Conservation (phyloP, 495 filamentous ascomycete species). For the Aspergillus coremiiformis region DNA sequence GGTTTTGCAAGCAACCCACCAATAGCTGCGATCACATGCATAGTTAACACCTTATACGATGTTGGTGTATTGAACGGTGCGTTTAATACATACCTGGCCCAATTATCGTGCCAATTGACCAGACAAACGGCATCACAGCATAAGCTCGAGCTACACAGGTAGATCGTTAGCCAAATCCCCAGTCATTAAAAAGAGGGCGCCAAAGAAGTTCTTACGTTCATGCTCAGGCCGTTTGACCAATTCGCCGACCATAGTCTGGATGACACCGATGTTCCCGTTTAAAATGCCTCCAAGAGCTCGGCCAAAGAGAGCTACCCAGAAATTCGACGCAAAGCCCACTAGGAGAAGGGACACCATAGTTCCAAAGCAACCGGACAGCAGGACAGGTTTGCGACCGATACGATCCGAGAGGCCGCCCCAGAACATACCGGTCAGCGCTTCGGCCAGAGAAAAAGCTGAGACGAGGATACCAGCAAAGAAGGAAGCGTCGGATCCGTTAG, state of each 20-base stretch:
- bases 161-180: conserved; percentile 5
- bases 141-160: conserved; percentile 57
- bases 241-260: conserved; percentile 90
- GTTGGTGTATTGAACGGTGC: background rate
- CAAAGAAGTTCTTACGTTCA: conserved; percentile 58
- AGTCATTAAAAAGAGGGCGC: background rate
- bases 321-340: conserved; percentile 74
- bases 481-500: conserved; percentile 60
- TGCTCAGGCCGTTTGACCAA: conserved; percentile 70
- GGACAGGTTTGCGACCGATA: conserved; percentile 75
- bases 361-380: conserved; percentile 71
- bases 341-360: conserved; percentile 72
- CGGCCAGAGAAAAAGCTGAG: conserved; percentile 73
- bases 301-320: conserved; percentile 69
- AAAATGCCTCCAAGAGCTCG: conserved; percentile 70
- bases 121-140: conserved; percentile 82
- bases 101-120: conserved; percentile 78
- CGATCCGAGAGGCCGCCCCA: conserved; percentile 80
- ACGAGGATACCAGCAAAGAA: conserved; percentile 82
- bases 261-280: conserved; percentile 84
- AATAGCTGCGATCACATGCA: conserved; percentile 41
- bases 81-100: conserved; percentile 50
- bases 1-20: conserved; percentile 74
- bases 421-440: conserved; percentile 73
- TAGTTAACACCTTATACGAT: conserved; percentile 13